Base-by-base conservation (phyloP, 1,284 basidiomycete species). In the Moesziomyces aphidis region DNA sequence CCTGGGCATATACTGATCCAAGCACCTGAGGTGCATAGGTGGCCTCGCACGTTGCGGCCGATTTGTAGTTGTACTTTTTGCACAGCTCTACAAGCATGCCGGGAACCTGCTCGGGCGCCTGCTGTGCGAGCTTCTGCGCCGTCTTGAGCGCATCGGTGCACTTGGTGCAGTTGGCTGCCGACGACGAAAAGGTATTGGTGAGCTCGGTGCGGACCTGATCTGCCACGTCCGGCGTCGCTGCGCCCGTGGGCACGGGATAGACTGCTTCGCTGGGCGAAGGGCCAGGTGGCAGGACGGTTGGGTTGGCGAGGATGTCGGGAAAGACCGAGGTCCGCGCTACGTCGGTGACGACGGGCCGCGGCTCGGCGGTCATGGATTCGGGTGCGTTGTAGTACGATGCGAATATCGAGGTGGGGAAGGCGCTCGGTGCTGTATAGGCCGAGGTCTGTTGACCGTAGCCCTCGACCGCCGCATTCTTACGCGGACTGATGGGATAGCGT, bases 81-180 rank as follows among this genome's bases (percentile, higher is more conserved):
- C 92, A 93, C 39, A 92, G 83, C 6, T 87, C 85, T 21, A 90
- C 86, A 8, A 89, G 85, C 24, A 92, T 86, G 4, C 83, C 85
- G 3, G 91, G 88, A 2, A 90, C 89, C 69, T 90, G 85, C 39
- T 89, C 86, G 4, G 91, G 91, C 22, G 89, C 88, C n/a, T 89
- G 89, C 51, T 90, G 84, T 0, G 90, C 88, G 43, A 92, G 86
- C 73, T 90, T 89, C 80, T 93, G 92, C 64, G 88, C 89, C 24
- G 89, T 85, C 70, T 90, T 88, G 21, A 93, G 87, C 3, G 87
- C 85, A 7, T 89, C 87, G 65, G 89, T 88, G 83, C 92, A 93
- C 71, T 87, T 87, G 9, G 88, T 87, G 81, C 92, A 93, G 24
- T 68, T 79, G 43, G 82, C 88, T 85, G 45, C 85, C 84, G 31